phyloP scores from a whole-genome alignment of 106 monocot genomes.

The Dendrobium chrysotoxum region DNA sequence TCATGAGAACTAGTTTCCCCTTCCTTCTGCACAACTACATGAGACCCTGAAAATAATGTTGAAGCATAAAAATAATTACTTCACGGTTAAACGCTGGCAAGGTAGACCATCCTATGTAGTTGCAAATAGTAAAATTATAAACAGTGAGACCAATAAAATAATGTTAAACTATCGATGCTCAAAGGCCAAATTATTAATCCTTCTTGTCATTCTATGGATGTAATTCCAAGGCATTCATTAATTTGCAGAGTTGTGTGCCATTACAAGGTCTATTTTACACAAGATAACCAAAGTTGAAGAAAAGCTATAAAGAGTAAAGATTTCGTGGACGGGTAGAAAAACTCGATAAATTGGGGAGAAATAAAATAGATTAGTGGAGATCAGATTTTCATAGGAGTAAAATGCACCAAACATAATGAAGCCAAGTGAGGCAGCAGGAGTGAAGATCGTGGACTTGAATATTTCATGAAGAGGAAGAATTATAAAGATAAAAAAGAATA shows the following conservation, averaged over 20 bases:
- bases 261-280: not conserved
- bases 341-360: not conserved
- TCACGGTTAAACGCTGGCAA: not conserved
- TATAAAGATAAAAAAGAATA: too few relatives aligned
- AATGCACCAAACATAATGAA: not conserved
- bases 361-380: not conserved
- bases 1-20: constrained; percentile 6
- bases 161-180: not conserved
- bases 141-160: not conserved
- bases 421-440: not conserved
- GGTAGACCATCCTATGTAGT: not conserved
- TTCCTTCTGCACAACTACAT: constrained; percentile 11
- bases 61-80: not conserved
- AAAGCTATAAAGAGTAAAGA: not conserved
- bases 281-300: not conserved
- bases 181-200: not conserved
- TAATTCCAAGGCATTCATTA: not conserved
- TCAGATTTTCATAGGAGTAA: not conserved
- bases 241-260: not conserved
- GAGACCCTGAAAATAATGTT: constrained; percentile 11
- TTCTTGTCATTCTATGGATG: not conserved
- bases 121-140: not conserved
- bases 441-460: not conserved
- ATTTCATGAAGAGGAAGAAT: not conserved
- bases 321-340: not conserved